Base-by-base conservation (phyloP, 805 yeast genomes). In the Saturnispora sanitii region DNA sequence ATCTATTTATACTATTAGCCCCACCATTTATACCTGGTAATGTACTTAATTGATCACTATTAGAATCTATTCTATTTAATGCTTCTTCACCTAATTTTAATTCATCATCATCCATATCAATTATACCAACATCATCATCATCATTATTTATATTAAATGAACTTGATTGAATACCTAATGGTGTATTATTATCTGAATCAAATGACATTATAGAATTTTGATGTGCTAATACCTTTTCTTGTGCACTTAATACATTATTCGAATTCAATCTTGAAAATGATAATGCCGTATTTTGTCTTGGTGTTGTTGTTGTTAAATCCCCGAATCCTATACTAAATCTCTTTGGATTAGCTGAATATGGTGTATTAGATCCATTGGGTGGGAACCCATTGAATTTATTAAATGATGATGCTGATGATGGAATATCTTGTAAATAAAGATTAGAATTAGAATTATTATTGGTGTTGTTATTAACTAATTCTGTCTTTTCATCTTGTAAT, bases 251-350 rank as follows among this genome's bases (percentile, higher is more conserved):
- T 6, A 12, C 6, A 16, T 16, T 27, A 16, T 12, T 12, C n/a
- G 37, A 37, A 31, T 45, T 45, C 11, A 47, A 22, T 28, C 43
- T 44, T 16, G 34, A 23, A 12, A 40, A 36, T 8, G 57, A 51
- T 28, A 36, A 27, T 20, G 43, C 12, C 4, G 39, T 37, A 25
- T 28, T 38, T 15, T 38, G 35, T n/a, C 58, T 52, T 6, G 75
- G 75, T 0, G 78, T 69, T 11, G 62, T 54, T 5, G 75, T 66
- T 1, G 75, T n/a, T n/a, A n/a, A 64, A 47, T 73, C 76, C 6
- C 75, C 76, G 39, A 71, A 48, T 33, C 58, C 60, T 35, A 70
- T 65, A 16, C 44, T 31, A 22, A 23, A 46, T 19, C 33, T 44
- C 16, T 60, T 62, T 26, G 49, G 56, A 22, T 42, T 41, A 12